Percentiles rank a stretch among this genome's conserved stretches.
phyloP scores from a whole-genome alignment of 371 early-diverging fungal genomes.

The Mortierella sp. region DNA sequence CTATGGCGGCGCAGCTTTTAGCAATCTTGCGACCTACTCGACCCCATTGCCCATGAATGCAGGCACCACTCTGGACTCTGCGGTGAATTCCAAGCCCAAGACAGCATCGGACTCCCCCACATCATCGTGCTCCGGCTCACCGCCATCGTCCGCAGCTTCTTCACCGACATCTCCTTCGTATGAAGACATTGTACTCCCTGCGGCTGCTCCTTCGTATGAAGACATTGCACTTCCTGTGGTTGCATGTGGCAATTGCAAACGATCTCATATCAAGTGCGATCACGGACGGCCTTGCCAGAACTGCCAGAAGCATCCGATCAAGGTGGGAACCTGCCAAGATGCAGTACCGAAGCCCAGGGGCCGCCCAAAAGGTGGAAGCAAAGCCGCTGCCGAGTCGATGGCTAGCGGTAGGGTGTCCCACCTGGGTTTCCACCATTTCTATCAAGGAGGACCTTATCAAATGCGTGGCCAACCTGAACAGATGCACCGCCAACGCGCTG shows the following conservation, averaged over 20 bases:
- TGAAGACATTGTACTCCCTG: too few species aligned
- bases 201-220: constrained; percentile 40
- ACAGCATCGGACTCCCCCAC: constrained; percentile 14
- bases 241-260: constrained; percentile 46
- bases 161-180: constrained; percentile 25
- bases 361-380: constrained; percentile 46
- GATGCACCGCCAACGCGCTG: constrained; percentile 28
- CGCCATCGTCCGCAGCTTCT: constrained; percentile 11
- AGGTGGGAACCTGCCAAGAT: constrained; percentile 33
- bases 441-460: neutral
- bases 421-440: constrained; percentile 1
- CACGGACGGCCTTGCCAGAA: constrained; percentile 48
- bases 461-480: constrained; percentile 11
- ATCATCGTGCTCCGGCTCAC: constrained; percentile 8
- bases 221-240: constrained; percentile 34
- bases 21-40: too few species aligned
- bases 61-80: neutral
- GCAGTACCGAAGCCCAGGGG: constrained; percentile 50
- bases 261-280: constrained; percentile 50
- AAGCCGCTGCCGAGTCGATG: constrained; percentile 16
- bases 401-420: neutral
- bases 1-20: too few species aligned
- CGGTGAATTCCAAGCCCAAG: constrained; percentile 1
- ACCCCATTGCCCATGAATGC: neutral
- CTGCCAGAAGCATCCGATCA: constrained; percentile 46